These are phyloP conservation scores for Gleditsia sinensis DNA, from an alignment of 306 rosid species.

Conservation along the genomic window DNA sequence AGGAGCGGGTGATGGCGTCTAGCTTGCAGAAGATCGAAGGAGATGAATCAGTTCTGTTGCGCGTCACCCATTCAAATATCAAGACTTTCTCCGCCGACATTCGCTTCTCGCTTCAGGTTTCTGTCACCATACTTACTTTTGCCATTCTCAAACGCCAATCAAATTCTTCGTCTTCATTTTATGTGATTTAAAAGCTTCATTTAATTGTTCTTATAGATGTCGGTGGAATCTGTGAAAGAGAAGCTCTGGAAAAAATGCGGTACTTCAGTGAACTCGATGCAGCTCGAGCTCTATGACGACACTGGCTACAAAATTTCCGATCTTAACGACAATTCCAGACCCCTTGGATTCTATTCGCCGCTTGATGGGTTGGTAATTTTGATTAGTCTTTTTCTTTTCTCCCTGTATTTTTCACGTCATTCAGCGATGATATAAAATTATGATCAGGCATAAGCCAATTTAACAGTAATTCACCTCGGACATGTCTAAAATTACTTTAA, in stretches of 20 bases:
- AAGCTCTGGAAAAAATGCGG: constrained; percentile 88
- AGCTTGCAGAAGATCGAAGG: constrained; percentile 60
- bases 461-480: not conserved
- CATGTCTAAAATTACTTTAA: not conserved
- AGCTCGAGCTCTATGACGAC: constrained; percentile 74
- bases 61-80: constrained; percentile 76
- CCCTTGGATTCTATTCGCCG: constrained; percentile 80
- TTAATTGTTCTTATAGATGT: constrained; percentile 40
- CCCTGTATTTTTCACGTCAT: not conserved
- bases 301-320: constrained; percentile 59
- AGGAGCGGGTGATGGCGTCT: constrained; percentile 49
- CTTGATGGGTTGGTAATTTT: constrained; percentile 60
- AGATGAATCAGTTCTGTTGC: constrained; percentile 65
- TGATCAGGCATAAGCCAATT: not conserved
- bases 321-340: constrained; percentile 61
- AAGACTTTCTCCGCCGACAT: constrained; percentile 70
- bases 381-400: not conserved
- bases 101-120: constrained; percentile 74
- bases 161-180: not conserved
- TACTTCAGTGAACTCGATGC: constrained; percentile 74
- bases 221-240: constrained; percentile 75
- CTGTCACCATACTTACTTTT: not conserved
- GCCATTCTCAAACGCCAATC: not conserved
- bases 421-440: not conserved
- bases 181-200: not conserved